Evolutionary conservation across 164 flowering plant genomes (phyloP).

Genomic region (Piper betle): DNA sequence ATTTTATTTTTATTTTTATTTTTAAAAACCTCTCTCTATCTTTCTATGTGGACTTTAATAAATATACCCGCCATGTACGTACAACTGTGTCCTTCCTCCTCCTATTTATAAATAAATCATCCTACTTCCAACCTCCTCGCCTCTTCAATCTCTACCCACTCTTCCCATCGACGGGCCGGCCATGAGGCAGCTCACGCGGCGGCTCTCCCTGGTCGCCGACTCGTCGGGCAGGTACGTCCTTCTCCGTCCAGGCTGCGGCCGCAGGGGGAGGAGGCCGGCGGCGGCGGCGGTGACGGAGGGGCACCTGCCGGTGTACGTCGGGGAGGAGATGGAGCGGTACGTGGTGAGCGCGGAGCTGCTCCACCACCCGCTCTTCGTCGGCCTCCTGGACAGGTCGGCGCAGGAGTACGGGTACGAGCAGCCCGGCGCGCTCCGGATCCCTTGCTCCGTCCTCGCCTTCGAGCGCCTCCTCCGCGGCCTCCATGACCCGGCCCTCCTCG

Average conservation of each 20-base stretch:
- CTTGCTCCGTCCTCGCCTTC: conserved; percentile 65
- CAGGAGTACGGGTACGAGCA: conserved; percentile 96
- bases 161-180: background rate
- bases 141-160: background rate
- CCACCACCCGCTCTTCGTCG: conserved; percentile 64
- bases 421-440: conserved; percentile 70
- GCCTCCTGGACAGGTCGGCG: conserved; percentile 63
- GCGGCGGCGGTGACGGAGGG: conserved; percentile 50
- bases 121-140: too few relatives aligned
- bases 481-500: background rate
- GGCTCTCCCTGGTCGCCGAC: conserved; percentile 57
- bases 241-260: conserved; percentile 27
- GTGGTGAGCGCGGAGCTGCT: conserved; percentile 68
- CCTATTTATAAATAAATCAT: too few relatives aligned
- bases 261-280: background rate
- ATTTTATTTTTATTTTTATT: too few relatives aligned
- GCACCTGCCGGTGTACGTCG: conserved; percentile 82
- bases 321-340: conserved; percentile 85
- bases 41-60: too few relatives aligned
- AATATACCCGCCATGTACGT: too few relatives aligned
- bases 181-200: conserved; percentile 63
- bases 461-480: conserved; percentile 20
- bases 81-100: too few relatives aligned
- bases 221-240: conserved; percentile 37
- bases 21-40: too few relatives aligned